Conservation (phyloP, 202 grass and related monocot genomes). For the Setaria italica region DNA sequence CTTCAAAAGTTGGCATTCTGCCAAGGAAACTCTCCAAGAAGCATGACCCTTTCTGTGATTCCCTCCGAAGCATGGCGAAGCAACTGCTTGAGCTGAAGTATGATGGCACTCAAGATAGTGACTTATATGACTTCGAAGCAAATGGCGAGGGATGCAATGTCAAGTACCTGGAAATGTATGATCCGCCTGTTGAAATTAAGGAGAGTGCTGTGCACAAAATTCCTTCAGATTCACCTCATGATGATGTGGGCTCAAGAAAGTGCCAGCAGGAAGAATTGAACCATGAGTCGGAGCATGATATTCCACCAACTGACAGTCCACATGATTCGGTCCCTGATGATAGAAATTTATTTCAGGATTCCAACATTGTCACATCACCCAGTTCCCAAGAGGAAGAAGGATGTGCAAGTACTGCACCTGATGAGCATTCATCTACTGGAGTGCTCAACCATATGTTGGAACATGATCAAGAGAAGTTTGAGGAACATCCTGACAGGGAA, state of each 20-base stretch:
- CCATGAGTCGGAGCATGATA: conserved; percentile 42
- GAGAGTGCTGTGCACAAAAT: conserved; percentile 33
- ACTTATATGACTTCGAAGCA: conserved; percentile 60
- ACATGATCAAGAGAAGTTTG: conserved; percentile 30
- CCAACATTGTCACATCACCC: conserved; percentile 5
- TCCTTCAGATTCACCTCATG: conserved; percentile 47
- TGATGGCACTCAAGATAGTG: conserved; percentile 60
- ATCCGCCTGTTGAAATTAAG: conserved; percentile 46
- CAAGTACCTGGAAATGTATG: conserved; percentile 40
- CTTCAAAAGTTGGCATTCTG: conserved; percentile 57
- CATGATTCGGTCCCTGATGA: conserved; percentile 52
- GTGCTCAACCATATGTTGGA: conserved; percentile 12
- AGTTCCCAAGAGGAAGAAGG: conserved; percentile 37
- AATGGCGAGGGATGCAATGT: conserved; percentile 45
- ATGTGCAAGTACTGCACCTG: conserved; percentile 4
- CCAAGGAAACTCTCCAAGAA: conserved; percentile 57
- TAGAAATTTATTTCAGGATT: conserved; percentile 43
- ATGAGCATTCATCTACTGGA: conserved; percentile 5
- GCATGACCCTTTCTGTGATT: conserved; percentile 68
- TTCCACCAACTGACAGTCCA: conserved; percentile 46
- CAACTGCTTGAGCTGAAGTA: conserved; percentile 73
- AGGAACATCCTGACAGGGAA: conserved; percentile 26
- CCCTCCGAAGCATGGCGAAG: conserved; percentile 68
- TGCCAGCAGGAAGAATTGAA: conserved; percentile 40
- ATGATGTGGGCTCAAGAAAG: conserved; percentile 47